Percentiles rank a stretch among this genome's conserved stretches.
Conservation (phyloP, 805 yeast species). For the Teunomyces kruisii region DNA sequence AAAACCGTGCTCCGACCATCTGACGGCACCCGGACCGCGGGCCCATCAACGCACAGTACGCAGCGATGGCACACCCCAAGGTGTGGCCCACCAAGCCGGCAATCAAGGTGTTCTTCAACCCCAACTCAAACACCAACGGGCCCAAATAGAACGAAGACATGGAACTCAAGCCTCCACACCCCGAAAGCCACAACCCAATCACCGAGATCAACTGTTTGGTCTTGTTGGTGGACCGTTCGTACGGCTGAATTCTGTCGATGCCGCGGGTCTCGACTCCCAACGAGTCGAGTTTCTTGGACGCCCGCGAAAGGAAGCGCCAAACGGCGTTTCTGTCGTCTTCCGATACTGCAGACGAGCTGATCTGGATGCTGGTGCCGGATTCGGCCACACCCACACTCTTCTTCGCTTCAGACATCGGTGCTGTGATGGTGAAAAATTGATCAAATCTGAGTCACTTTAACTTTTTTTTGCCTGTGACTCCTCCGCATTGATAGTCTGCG, state of each 20-base stretch:
- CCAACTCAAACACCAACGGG: constrained; percentile 66
- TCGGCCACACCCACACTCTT: not conserved
- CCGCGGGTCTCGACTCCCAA: constrained; percentile 75
- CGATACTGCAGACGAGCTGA: not conserved
- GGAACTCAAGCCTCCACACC: constrained; percentile 85
- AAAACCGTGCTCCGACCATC: constrained; percentile 76
- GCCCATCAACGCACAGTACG: constrained; percentile 83
- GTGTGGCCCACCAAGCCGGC: constrained; percentile 63
- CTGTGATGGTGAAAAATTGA: not conserved
- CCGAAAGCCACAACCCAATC: constrained; percentile 78
- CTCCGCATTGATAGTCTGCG: not conserved
- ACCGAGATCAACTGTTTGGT: constrained; percentile 43
- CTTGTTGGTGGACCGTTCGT: constrained; percentile 52
- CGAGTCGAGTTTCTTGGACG: constrained; percentile 39
- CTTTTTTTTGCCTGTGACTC: not conserved
- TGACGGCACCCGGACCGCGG: constrained; percentile 89
- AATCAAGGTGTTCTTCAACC: constrained; percentile 61
- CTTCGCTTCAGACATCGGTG: not conserved
- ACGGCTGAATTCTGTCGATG: constrained; percentile 69
- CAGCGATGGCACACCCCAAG: constrained; percentile 75
- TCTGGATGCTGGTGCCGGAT: not conserved
- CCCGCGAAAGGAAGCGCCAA: constrained; percentile 1
- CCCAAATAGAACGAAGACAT: constrained; percentile 83
- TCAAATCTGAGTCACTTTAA: constrained; percentile 1
- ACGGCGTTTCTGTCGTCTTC: not conserved